Evolutionary conservation across 345 rosid genomes (phyloP).

Genomic region (Excoecaria agallocha): DNA sequence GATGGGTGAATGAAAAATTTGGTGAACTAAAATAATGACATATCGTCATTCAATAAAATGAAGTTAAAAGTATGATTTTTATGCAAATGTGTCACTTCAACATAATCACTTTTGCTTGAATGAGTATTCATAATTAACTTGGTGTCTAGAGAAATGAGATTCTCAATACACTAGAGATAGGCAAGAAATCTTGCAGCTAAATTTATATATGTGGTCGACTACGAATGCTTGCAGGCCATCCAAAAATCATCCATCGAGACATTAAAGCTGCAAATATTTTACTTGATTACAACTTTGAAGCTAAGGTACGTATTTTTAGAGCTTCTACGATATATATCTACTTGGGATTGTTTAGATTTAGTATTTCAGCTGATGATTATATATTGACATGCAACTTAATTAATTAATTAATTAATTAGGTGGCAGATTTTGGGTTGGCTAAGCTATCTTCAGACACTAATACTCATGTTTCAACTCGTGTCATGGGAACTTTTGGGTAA

Average conservation of each 20-base stretch:
- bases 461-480: constrained; percentile 88
- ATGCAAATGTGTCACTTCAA: too few relatives aligned
- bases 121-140: too few relatives aligned
- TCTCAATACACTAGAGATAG: too few relatives aligned
- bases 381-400: not conserved
- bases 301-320: constrained; percentile 45
- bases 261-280: constrained; percentile 86
- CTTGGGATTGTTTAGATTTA: not conserved
- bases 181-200: too few relatives aligned
- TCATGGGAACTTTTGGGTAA: constrained; percentile 97
- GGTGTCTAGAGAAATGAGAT: too few relatives aligned
- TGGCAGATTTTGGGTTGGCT: constrained; percentile 95
- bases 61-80: too few relatives aligned
- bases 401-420: constrained; percentile 46
- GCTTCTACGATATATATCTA: not conserved
- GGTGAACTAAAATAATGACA: too few relatives aligned
- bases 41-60: too few relatives aligned
- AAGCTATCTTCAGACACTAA: constrained; percentile 60
- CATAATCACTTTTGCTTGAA: too few relatives aligned
- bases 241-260: constrained; percentile 87
- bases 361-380: not conserved
- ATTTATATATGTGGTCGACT: too few relatives aligned
- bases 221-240: constrained; percentile 58
- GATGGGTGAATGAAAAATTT: too few relatives aligned
- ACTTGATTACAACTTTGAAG: constrained; percentile 65